Conservation (phyloP, 495 filamentous ascomycete genomes). For the Symbiotaphrina buchneri region DNA sequence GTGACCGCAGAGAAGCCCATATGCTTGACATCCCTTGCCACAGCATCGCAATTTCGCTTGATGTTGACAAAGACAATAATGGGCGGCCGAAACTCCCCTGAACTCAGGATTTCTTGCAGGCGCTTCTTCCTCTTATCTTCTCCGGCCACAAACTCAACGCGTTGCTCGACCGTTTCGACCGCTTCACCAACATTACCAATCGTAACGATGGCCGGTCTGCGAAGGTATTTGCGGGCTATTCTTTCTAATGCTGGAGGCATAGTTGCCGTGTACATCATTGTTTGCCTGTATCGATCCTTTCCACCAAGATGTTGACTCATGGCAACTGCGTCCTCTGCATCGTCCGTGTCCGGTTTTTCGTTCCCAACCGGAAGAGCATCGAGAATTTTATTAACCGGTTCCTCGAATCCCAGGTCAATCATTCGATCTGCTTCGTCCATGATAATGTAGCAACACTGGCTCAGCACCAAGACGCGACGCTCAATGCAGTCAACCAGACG, state of each 20-base stretch:
- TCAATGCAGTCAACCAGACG: conserved; percentile 96
- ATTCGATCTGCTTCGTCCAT: conserved; percentile 98
- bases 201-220: conserved; percentile 80
- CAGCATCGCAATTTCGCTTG: conserved; percentile 95
- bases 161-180: conserved; percentile 97
- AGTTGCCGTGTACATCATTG: conserved; percentile 99
- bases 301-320: conserved; percentile 71
- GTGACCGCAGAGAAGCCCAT: conserved; percentile 86
- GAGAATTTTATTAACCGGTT: conserved; percentile 93
- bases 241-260: conserved; percentile 90
- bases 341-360: conserved; percentile 90
- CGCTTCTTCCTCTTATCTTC: conserved; percentile 98
- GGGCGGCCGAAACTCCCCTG: conserved; percentile 68
- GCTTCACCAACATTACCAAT: conserved; percentile 92
- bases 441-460: conserved; percentile 95
- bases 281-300: conserved; percentile 82
- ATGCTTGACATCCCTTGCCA: conserved; percentile 85
- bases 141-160: conserved; percentile 75
- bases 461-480: conserved; percentile 71
- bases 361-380: conserved; percentile 90
- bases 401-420: conserved; percentile 97
- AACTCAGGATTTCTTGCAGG: conserved; percentile 70
- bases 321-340: conserved; percentile 63
- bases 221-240: conserved; percentile 88
- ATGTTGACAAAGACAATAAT: conserved; percentile 99